Conservation (phyloP, 805 yeast genomes). For the Debaryomyces castellii region DNA sequence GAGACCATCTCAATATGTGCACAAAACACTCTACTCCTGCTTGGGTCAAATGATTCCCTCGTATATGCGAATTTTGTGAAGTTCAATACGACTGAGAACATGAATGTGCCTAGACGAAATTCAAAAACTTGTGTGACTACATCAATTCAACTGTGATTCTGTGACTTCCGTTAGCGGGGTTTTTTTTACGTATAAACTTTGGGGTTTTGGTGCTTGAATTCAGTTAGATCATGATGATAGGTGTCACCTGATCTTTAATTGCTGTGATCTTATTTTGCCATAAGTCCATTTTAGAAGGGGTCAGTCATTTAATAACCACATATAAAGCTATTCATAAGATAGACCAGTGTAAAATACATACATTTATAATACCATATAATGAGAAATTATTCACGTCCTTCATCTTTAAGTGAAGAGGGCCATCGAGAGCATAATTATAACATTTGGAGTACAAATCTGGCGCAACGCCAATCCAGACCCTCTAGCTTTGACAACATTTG, state of each 20-base stretch:
- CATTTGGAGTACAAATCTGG: slow-evolving; percentile 4
- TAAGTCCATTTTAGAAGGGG: slow-evolving; percentile 3
- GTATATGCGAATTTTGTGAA: not conserved
- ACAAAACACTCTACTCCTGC: not conserved
- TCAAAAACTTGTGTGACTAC: slow-evolving; percentile 1
- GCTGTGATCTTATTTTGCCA: slow-evolving; percentile 6
- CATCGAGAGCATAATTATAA: slow-evolving; percentile 1
- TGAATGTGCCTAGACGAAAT: not conserved
- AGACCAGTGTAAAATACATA: not conserved
- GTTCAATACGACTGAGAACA: not conserved
- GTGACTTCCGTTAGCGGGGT: not conserved
- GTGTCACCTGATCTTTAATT: slow-evolving; percentile 8
- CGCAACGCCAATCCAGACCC: slow-evolving; percentile 7
- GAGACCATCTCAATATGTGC: not conserved
- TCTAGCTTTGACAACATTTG: slow-evolving; percentile 18
- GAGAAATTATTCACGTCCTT: slow-evolving; percentile 10
- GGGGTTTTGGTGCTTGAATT: not conserved
- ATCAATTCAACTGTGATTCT: not conserved
- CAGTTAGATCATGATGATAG: not conserved
- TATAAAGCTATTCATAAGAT: not conserved
- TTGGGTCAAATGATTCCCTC: not conserved
- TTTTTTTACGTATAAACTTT: not conserved
- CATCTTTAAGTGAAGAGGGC: slow-evolving; percentile 9
- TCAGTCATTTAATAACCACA: slow-evolving; percentile 4
- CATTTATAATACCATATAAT: not conserved